Conservation (phyloP, 1,284 basidiomycete genomes). For the Ustilago xerochloae region DNA sequence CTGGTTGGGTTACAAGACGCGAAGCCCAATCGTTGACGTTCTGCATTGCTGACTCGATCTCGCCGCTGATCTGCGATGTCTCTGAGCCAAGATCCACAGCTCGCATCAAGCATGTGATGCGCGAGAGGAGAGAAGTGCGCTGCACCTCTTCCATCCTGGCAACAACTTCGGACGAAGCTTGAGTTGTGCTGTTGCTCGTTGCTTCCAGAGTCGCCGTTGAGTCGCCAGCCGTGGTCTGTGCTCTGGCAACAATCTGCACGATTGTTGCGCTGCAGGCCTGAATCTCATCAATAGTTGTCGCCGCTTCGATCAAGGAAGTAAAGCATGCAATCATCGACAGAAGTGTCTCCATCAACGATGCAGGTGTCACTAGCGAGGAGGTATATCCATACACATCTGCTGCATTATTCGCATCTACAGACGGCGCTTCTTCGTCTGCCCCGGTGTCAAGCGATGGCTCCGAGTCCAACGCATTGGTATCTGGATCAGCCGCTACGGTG, state of each 20-base stretch:
- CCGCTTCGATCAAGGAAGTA: slow-evolving; percentile 35
- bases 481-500: not conserved
- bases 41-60: slow-evolving; percentile 23
- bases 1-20: slow-evolving; percentile 1
- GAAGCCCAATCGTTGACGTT: slow-evolving; percentile 18
- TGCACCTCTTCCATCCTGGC: slow-evolving; percentile 31
- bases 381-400: slow-evolving; percentile 45
- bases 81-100: slow-evolving; percentile 16
- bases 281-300: slow-evolving; percentile 7
- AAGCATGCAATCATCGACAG: slow-evolving; percentile 29
- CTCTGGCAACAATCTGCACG: slow-evolving; percentile 3
- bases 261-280: slow-evolving; percentile 11
- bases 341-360: slow-evolving; percentile 46
- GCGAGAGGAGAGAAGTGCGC: slow-evolving; percentile 13
- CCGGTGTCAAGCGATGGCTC: not conserved
- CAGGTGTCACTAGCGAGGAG: slow-evolving; percentile 48
- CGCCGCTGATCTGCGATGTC: slow-evolving; percentile 1
- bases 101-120: slow-evolving; percentile 13
- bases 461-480: not conserved
- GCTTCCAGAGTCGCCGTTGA: not conserved
- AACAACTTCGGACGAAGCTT: slow-evolving; percentile 12
- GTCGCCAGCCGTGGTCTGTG: slow-evolving; percentile 3
- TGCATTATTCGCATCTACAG: not conserved
- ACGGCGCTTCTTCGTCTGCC: not conserved
- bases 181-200: slow-evolving; percentile 3